Evolutionary conservation across 2,329 filamentous ascomycete species (phyloP), one percentile per base, ranked within the genome.

Genomic region (Zymoseptoria crescenta): DNA sequence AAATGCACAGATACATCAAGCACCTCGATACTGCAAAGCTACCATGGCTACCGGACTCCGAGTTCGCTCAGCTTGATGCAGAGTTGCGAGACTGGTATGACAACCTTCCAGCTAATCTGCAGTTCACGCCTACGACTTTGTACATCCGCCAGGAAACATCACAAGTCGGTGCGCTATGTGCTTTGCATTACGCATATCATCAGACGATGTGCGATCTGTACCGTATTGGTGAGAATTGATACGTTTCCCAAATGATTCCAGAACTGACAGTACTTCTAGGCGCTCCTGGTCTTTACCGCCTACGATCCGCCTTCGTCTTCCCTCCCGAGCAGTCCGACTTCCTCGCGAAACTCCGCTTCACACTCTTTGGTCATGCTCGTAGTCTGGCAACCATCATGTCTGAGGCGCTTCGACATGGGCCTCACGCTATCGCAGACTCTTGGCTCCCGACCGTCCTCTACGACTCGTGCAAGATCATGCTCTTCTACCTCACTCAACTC

Each of bases 121-220:
- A 65, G 53, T 67, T 67, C 61, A 66, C 65, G 3, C 65, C 64
- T 1, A 61, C 62, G 0, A 63, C 65, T 19, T 49, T 67, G 45
- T 66, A 66, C 60, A 67, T 67, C 29, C 62, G 65, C n/a, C 61
- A 65, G 56, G 65, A 65, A 21, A 66, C 64, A 0, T 64, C 64
- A 2, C 65, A 67, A 48, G 61, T 67, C 9, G 65, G 65, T 7
- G 65, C 64, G 8, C 55, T 67, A 5, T 64, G 61, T 51, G 61
- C 62, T 30, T 54, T 67, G 9, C 65, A 67, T 49, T 65, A 63
- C 35, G 61, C 64, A 19, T 67, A 66, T 49, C 64, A 67, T 51
- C 65, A 66, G 52, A 67, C 64, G 1, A 65, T 67, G 64, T 67
- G 65, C 49, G 65, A 67, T 52, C 51, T 67, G 9, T 66, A 67